Evolutionary conservation across 2,329 filamentous ascomycete species (phyloP).

Genomic region (Pseudophaeomoniella oleicola): DNA sequence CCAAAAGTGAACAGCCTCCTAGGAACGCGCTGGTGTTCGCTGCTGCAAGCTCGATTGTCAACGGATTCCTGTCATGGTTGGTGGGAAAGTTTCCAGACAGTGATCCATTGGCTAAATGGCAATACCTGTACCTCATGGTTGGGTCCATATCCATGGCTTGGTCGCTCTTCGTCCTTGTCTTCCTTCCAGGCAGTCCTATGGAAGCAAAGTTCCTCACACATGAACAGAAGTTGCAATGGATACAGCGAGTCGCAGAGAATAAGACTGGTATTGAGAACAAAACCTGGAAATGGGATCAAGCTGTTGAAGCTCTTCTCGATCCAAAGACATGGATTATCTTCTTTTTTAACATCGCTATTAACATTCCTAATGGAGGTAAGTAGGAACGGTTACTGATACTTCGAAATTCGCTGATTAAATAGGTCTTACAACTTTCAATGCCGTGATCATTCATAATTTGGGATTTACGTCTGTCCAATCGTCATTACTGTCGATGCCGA

Average conservation of each 20-base stretch:
- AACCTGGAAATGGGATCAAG: slow-evolving; percentile 7
- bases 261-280: slow-evolving; percentile 9
- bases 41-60: slow-evolving; percentile 3
- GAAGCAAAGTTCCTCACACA: slow-evolving; percentile 6
- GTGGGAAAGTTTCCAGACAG: background rate
- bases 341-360: slow-evolving; percentile 9
- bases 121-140: slow-evolving; percentile 4
- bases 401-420: background rate
- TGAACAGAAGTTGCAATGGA: slow-evolving; percentile 6
- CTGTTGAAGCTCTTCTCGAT: slow-evolving; percentile 9
- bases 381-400: background rate
- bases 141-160: slow-evolving; percentile 6
- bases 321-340: slow-evolving; percentile 12
- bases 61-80: background rate
- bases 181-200: slow-evolving; percentile 34
- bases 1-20: slow-evolving; percentile 20
- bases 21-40: slow-evolving; percentile 15
- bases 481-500: slow-evolving; percentile 17
- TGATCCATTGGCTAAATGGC: slow-evolving; percentile 1
- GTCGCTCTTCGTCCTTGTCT: slow-evolving; percentile 15
- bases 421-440: slow-evolving; percentile 16
- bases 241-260: slow-evolving; percentile 9
- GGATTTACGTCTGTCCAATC: slow-evolving; percentile 25
- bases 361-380: slow-evolving; percentile 16
- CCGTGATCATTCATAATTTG: slow-evolving; percentile 21